Conservation (phyloP, 129 eudicot genomes). For the Escallonia herrerae region DNA sequence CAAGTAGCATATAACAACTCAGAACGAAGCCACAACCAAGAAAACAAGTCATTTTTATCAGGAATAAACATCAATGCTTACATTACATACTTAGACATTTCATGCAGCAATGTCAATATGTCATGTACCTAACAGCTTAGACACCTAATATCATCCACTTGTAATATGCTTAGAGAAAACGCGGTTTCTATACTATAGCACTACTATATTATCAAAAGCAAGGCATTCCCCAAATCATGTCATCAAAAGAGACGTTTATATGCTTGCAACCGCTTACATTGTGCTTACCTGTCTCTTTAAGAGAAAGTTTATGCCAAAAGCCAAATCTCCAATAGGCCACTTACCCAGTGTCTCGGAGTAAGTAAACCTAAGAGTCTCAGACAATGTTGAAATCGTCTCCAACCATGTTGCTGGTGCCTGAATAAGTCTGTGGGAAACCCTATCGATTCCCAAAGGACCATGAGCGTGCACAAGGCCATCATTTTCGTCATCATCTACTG, state of each 20-base stretch:
- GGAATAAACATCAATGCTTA: no score
- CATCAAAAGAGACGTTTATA: not conserved
- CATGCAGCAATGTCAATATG: no score
- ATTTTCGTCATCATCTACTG: constrained; percentile 52
- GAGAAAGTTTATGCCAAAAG: constrained; percentile 90
- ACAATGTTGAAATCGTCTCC: constrained; percentile 90
- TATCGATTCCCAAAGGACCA: constrained; percentile 42
- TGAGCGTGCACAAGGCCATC: constrained; percentile 29
- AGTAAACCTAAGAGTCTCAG: constrained; percentile 92
- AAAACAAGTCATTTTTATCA: no score
- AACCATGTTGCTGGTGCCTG: constrained; percentile 98
- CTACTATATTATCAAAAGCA: no score
- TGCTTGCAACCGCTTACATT: no score
- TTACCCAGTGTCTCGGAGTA: constrained; percentile 96
- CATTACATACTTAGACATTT: no score
- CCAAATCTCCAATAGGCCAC: constrained; percentile 99
- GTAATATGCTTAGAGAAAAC: no score
- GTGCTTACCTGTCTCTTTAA: constrained; percentile 73
- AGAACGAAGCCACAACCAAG: no score
- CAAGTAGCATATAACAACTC: no score
- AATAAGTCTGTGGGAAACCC: constrained; percentile 76
- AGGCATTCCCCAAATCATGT: not conserved
- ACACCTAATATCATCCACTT: no score
- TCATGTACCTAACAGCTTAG: no score
- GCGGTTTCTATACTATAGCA: no score